A percentile compares a stretch with the other conserved stretches of the same genome.
These are phyloP conservation scores for Cardamine resedifolia DNA, from an alignment of 345 rosid species.

Conservation along the genomic window DNA sequence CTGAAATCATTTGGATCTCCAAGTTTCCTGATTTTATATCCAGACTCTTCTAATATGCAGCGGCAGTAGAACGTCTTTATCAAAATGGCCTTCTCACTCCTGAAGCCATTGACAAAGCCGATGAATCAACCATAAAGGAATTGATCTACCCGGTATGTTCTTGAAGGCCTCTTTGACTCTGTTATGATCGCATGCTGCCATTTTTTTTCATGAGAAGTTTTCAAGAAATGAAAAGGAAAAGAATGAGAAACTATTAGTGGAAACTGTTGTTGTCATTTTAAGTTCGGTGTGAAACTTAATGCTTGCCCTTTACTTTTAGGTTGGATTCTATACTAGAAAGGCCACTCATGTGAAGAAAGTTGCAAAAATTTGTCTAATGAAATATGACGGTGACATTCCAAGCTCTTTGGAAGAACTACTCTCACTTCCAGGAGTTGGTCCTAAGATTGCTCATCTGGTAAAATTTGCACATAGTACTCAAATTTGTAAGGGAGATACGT, in stretches of 20 bases:
- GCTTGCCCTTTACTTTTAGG: slow-evolving; percentile 45
- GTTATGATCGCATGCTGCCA: not conserved
- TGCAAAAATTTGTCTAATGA: slow-evolving; percentile 71
- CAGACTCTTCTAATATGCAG: slow-evolving; percentile 44
- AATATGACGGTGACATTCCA: slow-evolving; percentile 87
- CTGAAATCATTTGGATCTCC: not conserved
- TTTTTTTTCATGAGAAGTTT: not conserved
- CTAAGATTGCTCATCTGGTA: slow-evolving; percentile 73
- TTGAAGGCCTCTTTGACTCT: slow-evolving; percentile 1
- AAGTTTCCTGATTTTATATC: slow-evolving; percentile 4
- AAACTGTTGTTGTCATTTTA: not conserved
- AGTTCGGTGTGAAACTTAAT: not conserved
- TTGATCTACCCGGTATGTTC: slow-evolving; percentile 77
- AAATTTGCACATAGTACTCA: not conserved
- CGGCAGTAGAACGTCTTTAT: slow-evolving; percentile 78
- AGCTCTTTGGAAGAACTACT: slow-evolving; percentile 80
- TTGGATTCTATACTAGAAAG: slow-evolving; percentile 92
- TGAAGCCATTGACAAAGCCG: slow-evolving; percentile 74
- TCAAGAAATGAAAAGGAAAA: not conserved
- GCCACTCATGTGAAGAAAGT: slow-evolving; percentile 88
- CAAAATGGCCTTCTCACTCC: slow-evolving; percentile 75
- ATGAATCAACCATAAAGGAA: slow-evolving; percentile 71
- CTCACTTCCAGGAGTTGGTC: slow-evolving; percentile 93
- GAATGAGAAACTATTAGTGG: not conserved
- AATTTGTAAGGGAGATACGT: not conserved